Conservation (phyloP, 2,329 filamentous ascomycete species). For the Pochonia chlamydosporia region DNA sequence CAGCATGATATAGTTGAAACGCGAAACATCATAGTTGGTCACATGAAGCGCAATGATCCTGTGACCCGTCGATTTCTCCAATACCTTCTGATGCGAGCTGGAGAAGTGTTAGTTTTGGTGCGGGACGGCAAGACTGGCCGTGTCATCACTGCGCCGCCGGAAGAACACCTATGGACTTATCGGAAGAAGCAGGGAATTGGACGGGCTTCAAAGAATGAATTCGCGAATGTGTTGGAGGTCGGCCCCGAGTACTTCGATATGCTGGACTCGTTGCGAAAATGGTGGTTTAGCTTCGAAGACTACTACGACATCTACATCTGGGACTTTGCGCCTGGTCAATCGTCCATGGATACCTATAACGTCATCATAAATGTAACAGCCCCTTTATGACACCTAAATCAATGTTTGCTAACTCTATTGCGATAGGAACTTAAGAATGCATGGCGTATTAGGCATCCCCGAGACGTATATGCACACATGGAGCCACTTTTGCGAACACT, state of each 20-base stretch:
- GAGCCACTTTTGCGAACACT: conserved; percentile 15
- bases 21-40: conserved; percentile 20
- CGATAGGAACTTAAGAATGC: conserved; percentile 19
- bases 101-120: conserved; percentile 20
- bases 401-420: too few species aligned
- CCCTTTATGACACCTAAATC: too few species aligned
- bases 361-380: conserved; percentile 9
- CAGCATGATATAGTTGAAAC: conserved; percentile 20
- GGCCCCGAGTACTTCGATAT: conserved; percentile 19
- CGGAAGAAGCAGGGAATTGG: conserved; percentile 18
- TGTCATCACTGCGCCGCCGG: conserved; percentile 19
- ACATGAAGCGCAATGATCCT: conserved; percentile 23
- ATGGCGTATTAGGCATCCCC: conserved; percentile 16
- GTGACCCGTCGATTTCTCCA: conserved; percentile 22
- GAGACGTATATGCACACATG: conserved; percentile 18
- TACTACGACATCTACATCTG: conserved; percentile 24
- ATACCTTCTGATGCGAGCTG: conserved; percentile 19
- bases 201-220: conserved; percentile 21
- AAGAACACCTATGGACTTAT: conserved; percentile 20
- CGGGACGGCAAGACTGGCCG: conserved; percentile 23
- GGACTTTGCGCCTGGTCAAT: conserved; percentile 18
- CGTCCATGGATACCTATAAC: conserved; percentile 14
- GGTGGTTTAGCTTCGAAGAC: conserved; percentile 21
- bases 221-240: conserved; percentile 15
- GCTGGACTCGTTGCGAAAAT: conserved; percentile 17